phyloP scores from a whole-genome alignment of 139 green algal genomes.

The Chlamydomonas eustigma region DNA sequence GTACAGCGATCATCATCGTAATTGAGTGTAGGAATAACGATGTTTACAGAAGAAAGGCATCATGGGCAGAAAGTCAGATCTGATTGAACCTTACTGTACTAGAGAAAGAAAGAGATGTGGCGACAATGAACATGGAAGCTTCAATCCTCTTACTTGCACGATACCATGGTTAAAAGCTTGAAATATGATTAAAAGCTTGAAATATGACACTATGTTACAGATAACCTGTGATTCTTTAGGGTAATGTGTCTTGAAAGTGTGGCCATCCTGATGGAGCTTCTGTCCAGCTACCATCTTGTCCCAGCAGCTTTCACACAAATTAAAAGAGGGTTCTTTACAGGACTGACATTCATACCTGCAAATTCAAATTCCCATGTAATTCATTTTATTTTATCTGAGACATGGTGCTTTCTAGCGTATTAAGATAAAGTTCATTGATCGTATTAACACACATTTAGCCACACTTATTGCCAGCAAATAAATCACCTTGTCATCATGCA shows the following conservation, averaged over 20 bases:
- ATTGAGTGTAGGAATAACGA: no score
- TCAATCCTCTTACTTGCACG: no score
- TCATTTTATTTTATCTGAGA: not conserved
- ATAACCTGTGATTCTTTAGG: not conserved
- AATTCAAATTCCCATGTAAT: not conserved
- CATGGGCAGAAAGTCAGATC: no score
- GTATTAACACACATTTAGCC: not conserved
- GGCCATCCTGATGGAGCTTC: not conserved
- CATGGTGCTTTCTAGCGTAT: not conserved
- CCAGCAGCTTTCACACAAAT: conserved; percentile 4
- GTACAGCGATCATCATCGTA: no score
- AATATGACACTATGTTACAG: no score
- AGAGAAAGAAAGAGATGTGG: no score
- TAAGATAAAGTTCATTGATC: not conserved
- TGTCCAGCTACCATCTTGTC: not conserved
- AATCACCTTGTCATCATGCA: not conserved
- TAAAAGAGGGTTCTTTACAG: conserved; percentile 4
- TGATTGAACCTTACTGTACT: no score
- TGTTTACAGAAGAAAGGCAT: no score
- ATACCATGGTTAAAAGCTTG: no score
- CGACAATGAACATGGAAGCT: no score
- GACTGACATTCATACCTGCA: conserved; percentile 5
- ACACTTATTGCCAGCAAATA: not conserved
- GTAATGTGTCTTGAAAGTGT: not conserved
- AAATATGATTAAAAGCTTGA: no score